Base-by-base conservation (phyloP, 148 eudicot genomes). In the Simmondsia chinensis region DNA sequence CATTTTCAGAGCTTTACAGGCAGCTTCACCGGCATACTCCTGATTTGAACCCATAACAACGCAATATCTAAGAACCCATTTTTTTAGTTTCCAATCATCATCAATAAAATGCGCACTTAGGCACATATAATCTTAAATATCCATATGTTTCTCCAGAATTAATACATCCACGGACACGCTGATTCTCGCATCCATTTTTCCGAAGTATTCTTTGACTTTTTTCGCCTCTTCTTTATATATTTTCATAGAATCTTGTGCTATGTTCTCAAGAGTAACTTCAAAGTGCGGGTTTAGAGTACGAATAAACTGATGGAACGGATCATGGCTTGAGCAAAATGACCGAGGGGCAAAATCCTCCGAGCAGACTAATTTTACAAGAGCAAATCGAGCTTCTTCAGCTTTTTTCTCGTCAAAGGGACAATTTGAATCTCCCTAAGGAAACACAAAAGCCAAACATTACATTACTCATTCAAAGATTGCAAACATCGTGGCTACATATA, bases 51-150 rank as follows among this genome's bases (percentile, higher is more conserved):
- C 39, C 20, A 4, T 10, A 23, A 20, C 21, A 23, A n/a, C 15
- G 15, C 11, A 24, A 9, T 49, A 50, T 36, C 35, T 34, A 14
- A 59, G 12, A 21, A 49, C 56, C 50, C 56, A 40, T 4, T 42
- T 59, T 16, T 15, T 9, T 11, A 59, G 9, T 21, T 59, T 50
- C 50, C 64, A 59, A 20, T 59, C 43, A 41, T 50, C 38, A 14
- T 61, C 41, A 14, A 61, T 52, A 14, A 61, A 61, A 0, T 52
- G 59, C 2, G 40, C 59, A 35, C 10, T 39, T 11, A 61, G 14
- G 19, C 65, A 24, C 14, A 31, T 7, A 25, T 49, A 42, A 0
- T 16, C 8, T 5, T 18, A 18, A 18, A 1, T 30, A n/a, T 9
- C 33, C 11, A n/a, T 9, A 30, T n/a, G 8, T 30, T n/a, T 30